Evolutionary conservation across 768 basidiomycete genomes (phyloP).

Genomic region (Tylopilus sp.): DNA sequence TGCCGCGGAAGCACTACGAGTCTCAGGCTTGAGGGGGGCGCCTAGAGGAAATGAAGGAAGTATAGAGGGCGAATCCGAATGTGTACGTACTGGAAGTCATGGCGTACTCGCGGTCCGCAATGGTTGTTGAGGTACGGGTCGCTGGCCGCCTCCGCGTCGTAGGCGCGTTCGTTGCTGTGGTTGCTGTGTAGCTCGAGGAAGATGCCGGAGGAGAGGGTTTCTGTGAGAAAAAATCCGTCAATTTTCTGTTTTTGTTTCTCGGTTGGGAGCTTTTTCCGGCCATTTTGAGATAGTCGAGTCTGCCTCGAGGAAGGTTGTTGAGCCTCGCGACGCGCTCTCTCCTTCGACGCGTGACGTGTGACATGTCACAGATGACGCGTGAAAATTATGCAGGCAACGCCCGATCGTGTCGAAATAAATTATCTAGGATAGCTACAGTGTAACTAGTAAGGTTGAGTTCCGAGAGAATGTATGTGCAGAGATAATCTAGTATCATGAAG

Average conservation of each 20-base stretch:
- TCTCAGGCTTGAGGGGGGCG: conserved; percentile 1
- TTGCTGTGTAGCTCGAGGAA: neutral
- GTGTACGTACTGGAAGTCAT: conserved; percentile 18
- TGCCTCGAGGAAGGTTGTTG: neutral
- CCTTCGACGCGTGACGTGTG: conserved; percentile 13
- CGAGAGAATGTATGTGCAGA: conserved; percentile 3
- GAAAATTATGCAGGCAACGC: neutral
- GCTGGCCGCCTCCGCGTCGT: conserved; percentile 10
- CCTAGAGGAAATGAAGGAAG: conserved; percentile 14
- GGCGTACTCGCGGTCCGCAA: neutral
- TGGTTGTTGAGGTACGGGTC: conserved; percentile 7
- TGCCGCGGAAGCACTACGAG: conserved; percentile 12
- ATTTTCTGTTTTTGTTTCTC: conserved; percentile 21
- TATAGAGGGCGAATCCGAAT: neutral
- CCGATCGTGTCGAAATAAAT: neutral
- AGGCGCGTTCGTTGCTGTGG: neutral
- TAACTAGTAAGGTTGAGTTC: neutral
- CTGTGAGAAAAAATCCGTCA: conserved; percentile 48
- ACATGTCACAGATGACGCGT: conserved; percentile 7
- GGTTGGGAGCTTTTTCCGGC: conserved; percentile 9
- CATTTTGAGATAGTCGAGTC: conserved; percentile 15
- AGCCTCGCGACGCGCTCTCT: conserved; percentile 5
- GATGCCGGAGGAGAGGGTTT: conserved; percentile 22
- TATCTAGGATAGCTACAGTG: conserved; percentile 1
- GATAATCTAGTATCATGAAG: conserved; percentile 9